Base-by-base conservation (phyloP, 2,329 filamentous ascomycete genomes). In the Apiospora aurea region DNA sequence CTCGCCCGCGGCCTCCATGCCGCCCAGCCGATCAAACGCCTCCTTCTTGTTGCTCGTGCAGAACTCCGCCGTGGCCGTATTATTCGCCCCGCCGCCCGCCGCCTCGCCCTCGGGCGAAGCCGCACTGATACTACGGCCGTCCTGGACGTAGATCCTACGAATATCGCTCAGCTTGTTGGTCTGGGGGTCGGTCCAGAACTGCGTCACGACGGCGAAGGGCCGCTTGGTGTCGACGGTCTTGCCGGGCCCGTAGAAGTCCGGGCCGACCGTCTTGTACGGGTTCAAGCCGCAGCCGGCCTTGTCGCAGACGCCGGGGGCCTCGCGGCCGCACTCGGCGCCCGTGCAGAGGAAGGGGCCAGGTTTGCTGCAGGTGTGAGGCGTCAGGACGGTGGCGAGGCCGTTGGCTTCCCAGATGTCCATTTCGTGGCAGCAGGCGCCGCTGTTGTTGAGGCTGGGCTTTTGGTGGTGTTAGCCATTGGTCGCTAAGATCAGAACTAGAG, bases 261-360 rank as follows among this genome's bases (percentile, higher is more conserved):
- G 82, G 80, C 88, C 85, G 72, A 90, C 90, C 83, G 90, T 86
- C 78, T 90, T 89, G 87, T 87, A 92, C n/a, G 87, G 83, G 85
- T 91, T 91, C 85, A 89, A 91, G 79, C 91, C 90, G 76, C 90
- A 92, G 47, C 90, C 90, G 77, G 91, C 88, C 76, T 89, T 87
- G 79, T 92, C 90, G 79, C 90, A 92, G 72, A 87, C 82, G 73
- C 89, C 51, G 4, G 14, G 4, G 1, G 4, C 29, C 18, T 8
- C 21, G 8, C 18, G 8, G 38, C n/a, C 41, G 66, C 66, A 68
- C 66, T 68, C 66, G 66, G 18, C 41, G 66, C 66, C 66, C 4
- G 66, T 68, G 66, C 66, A 68, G n/a, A 26, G n/a, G n/a, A 68
- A 44, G 13, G 66, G 66, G n/a, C 66, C 66, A 1, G 41, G 88